Evolutionary conservation across 371 early-diverging fungal species (phyloP), one percentile per base, ranked within the genome.

Genomic region (Apophysomyces trapeziformis): DNA sequence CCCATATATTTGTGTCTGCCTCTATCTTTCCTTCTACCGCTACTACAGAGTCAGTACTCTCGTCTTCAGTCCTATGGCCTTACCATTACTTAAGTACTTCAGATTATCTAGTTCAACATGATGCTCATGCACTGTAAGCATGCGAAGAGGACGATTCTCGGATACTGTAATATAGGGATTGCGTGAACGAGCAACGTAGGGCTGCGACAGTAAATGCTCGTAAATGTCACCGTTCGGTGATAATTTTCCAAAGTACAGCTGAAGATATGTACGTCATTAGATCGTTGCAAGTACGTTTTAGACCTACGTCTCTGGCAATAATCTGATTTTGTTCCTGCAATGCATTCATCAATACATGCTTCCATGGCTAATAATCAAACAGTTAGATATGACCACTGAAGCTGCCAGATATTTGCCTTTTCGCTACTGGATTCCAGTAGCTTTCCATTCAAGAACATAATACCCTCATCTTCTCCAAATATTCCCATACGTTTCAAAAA

Each of bases 401-500:
- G 11, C 14, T 26, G 50, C 26, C 26, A 44, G 39, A 35, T 8
- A 61, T 12, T 44, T 72, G 70, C 75, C 60, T 54, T 62, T 64
- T 80, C 85, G 14, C 89, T 87, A 38, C 62, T 77, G 66, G 90
- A 75, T 9, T 85, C 82, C 54, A 89, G 67, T 60, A 85, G 80
- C 63, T 88, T 90, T 60, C 97, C 97, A 68, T 96, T 96, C 47
- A 92, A 71, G 75, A 95, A 96, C 46, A 90, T 71, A 7, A 74
- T 85, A 4, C 41, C 13, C 41, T 67, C 39, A 36, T 45, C 86
- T 81, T 41, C 66, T 8, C 65, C 38, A n/a, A 26, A 61, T 36
- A 81, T 65, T 41, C 76, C 79, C 61, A 87, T 58, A 2, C 82
- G 79, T 2, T 66, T 67, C 11, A 75, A 58, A 56, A 80, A 85